phyloP scores from a whole-genome alignment of 768 basidiomycete genomes.

The Amanita jacksonii region DNA sequence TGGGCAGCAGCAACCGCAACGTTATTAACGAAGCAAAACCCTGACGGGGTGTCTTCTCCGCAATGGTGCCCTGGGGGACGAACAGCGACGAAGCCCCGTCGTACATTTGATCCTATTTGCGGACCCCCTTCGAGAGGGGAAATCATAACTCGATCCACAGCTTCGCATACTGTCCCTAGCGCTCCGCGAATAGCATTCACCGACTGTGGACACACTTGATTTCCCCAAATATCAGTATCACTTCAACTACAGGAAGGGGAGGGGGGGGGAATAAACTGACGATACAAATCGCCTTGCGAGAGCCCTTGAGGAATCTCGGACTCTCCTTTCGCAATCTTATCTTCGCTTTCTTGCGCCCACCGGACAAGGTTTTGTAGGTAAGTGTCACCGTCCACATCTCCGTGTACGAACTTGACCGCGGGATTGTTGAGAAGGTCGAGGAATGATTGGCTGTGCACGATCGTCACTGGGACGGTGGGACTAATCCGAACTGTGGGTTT shows the following conservation, averaged over 20 bases:
- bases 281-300: constrained; percentile 75
- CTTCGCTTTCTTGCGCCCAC: constrained; percentile 51
- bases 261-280: constrained; percentile 34
- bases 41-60: constrained; percentile 80
- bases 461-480: constrained; percentile 23
- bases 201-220: constrained; percentile 70
- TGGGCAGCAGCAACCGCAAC: constrained; percentile 86
- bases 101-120: constrained; percentile 13
- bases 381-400: constrained; percentile 55
- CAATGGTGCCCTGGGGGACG: constrained; percentile 95
- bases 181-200: constrained; percentile 75
- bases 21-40: constrained; percentile 96
- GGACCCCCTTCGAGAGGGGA: constrained; percentile 9
- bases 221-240: too few species aligned
- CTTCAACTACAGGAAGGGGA: too few species aligned
- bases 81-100: constrained; percentile 76
- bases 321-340: constrained; percentile 49
- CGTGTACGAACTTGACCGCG: constrained; percentile 69
- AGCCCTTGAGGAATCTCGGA: constrained; percentile 71
- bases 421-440: constrained; percentile 47
- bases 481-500: not conserved
- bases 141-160: constrained; percentile 59
- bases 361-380: constrained; percentile 54
- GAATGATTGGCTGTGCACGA: constrained; percentile 45
- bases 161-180: constrained; percentile 78